phyloP scores from a whole-genome alignment of 495 filamentous ascomycete species.

The Astrothelium subdiscretum region DNA sequence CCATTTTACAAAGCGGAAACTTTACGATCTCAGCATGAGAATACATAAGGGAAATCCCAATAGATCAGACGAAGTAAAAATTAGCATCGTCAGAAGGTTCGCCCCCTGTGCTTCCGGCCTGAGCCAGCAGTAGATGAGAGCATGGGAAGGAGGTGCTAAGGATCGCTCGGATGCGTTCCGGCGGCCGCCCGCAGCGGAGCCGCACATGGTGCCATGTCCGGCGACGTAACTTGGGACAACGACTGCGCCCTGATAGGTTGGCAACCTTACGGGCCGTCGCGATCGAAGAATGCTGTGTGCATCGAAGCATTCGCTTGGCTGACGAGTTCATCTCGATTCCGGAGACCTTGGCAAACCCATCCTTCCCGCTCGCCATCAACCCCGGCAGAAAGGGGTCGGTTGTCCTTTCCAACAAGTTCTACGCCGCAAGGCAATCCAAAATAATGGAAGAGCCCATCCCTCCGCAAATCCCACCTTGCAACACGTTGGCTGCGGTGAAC shows the following conservation, averaged over 20 bases:
- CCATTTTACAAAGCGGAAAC: too few relatives aligned
- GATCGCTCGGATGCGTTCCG: background rate
- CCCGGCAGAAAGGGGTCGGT: too few relatives aligned
- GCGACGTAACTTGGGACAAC: background rate
- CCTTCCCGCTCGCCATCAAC: background rate
- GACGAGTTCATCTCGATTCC: background rate
- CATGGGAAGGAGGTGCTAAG: background rate
- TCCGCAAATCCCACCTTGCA: background rate
- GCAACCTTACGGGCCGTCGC: background rate
- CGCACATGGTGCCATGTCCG: background rate
- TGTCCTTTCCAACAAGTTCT: background rate
- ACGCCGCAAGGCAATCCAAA: background rate
- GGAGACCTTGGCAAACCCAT: background rate
- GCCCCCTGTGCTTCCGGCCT: too few relatives aligned
- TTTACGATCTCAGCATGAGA: too few relatives aligned
- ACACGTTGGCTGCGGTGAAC: background rate
- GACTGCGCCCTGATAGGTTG: background rate
- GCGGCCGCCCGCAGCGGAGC: constrained; percentile 1
- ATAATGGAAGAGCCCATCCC: background rate
- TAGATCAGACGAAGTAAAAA: too few relatives aligned
- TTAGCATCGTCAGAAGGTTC: background rate
- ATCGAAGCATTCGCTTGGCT: background rate
- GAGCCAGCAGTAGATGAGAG: too few relatives aligned
- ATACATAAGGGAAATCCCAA: too few relatives aligned
- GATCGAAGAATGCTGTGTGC: background rate